Base-by-base conservation (phyloP, 2,329 filamentous ascomycete genomes). In the Curvularia hawaiiensis region DNA sequence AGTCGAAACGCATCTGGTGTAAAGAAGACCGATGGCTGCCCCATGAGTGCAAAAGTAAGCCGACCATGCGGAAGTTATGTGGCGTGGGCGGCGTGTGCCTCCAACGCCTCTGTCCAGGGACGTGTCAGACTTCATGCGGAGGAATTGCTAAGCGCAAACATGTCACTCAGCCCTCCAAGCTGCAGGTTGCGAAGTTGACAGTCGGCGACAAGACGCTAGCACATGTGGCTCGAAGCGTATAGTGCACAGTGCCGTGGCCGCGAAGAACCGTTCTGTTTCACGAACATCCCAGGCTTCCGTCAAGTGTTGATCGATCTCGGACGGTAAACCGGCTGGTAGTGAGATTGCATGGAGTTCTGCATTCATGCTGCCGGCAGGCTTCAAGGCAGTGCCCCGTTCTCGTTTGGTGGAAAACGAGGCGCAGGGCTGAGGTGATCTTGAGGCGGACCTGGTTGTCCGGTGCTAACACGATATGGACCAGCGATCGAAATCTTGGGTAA, bases 1-100 rank as follows among this genome's bases (percentile, higher is more conserved):
- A 57, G 35, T 43, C 63, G 64, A 69, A 69, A 69, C 65, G 45
- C 58, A 52, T 59, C 53, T 50, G 61, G 50, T 49, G 46, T 58
- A 54, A 52, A 60, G 45, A 61, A 35, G 50, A 33, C 50, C 30
- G 49, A 48, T 40, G 49, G 45, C 33, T 43, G 50, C 16, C 58
- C 53, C 59, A 59, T 59, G 61, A 63, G 54, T n/a, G 44, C 40
- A 52, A 35, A 30, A 30, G 51, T 55, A 56, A 59, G 56, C 51
- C 43, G 54, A 52, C 49, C 47, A 51, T 41, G 40, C 50, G 59
- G 50, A 62, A 61, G 55, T 51, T 55, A 54, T 54, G 61, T 60
- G 52, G 58, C 60, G 56, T 30, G 43, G 43, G 44, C 44, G 22
- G 50, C 30, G 43, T 52, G 31, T 53, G 41, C 41, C 50, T 38